Conservation (phyloP, 1,139 yeast species). For the Yamadazyma jaroonii region DNA sequence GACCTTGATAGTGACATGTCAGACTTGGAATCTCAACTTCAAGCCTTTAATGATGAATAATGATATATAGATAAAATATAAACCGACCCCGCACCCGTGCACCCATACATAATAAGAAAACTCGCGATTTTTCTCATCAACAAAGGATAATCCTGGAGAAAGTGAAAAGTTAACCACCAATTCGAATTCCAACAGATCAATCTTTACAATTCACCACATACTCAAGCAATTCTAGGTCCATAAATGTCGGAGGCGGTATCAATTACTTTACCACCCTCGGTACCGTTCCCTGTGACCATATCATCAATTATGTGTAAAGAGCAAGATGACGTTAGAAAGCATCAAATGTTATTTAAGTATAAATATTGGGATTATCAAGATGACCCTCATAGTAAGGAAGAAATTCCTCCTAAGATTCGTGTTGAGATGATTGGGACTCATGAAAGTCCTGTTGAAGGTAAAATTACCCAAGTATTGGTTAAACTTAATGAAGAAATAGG, state of each 20-base stretch:
- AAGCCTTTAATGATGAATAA: neutral
- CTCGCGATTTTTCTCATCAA: constrained; percentile 1
- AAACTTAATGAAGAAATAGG: constrained; percentile 59
- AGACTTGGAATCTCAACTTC: too few species aligned
- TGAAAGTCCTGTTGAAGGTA: constrained; percentile 84
- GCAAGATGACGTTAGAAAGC: constrained; percentile 51
- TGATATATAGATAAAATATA: too few species aligned
- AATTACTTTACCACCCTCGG: constrained; percentile 50
- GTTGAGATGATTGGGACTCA: constrained; percentile 68
- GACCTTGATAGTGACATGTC: too few species aligned
- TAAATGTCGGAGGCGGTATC: constrained; percentile 16
- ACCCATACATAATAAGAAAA: neutral
- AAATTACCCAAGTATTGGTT: constrained; percentile 49
- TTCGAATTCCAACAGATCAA: neutral
- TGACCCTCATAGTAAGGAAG: constrained; percentile 49
- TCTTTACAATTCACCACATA: neutral
- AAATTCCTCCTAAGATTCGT: constrained; percentile 41
- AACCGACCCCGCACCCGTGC: too few species aligned
- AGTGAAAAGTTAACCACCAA: neutral
- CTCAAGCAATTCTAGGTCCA: too few species aligned
- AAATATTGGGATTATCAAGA: constrained; percentile 69
- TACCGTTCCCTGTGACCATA: constrained; percentile 69
- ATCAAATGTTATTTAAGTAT: constrained; percentile 56
- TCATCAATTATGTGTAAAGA: constrained; percentile 44
- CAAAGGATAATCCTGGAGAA: neutral